Percentiles rank a stretch among this genome's conserved stretches.
phyloP scores from a whole-genome alignment of 1,139 yeast genomes.

The Zygosaccharomyces pseudobailii region DNA sequence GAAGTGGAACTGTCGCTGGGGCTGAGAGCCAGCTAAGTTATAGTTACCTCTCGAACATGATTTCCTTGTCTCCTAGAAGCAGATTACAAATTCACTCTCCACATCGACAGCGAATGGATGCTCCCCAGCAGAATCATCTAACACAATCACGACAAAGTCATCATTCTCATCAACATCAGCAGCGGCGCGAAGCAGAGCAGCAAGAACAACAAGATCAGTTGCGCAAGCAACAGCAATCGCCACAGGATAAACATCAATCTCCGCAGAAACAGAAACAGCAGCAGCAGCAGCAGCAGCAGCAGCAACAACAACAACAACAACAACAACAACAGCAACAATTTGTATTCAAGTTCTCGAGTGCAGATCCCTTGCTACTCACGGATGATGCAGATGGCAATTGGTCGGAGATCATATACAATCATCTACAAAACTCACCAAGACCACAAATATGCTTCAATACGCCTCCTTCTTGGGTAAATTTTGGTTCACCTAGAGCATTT shows the following conservation, averaged over 20 bases:
- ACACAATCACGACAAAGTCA: background rate
- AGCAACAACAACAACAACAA: slow-evolving; percentile 4
- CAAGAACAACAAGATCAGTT: slow-evolving; percentile 6
- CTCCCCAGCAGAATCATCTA: too few species aligned
- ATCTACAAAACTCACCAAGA: slow-evolving; percentile 21
- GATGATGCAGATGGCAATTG: slow-evolving; percentile 27
- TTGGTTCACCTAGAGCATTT: slow-evolving; percentile 16
- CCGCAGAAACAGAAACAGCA: slow-evolving; percentile 5
- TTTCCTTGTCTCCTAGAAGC: slow-evolving; percentile 12
- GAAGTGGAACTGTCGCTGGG: slow-evolving; percentile 9
- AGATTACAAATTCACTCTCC: background rate
- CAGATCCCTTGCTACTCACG: slow-evolving; percentile 29
- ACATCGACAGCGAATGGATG: background rate
- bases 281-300: slow-evolving; percentile 5
- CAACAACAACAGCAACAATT: slow-evolving; percentile 15
- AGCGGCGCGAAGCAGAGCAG: background rate
- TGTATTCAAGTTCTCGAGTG: slow-evolving; percentile 26
- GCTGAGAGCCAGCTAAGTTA: slow-evolving; percentile 7
- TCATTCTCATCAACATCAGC: slow-evolving; percentile 5
- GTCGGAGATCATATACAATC: slow-evolving; percentile 18
- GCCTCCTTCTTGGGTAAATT: slow-evolving; percentile 27
- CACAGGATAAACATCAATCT: background rate
- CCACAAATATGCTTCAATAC: slow-evolving; percentile 24
- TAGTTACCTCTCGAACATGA: slow-evolving; percentile 7
- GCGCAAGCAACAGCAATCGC: background rate